Conservation (phyloP, 2,329 filamentous ascomycete species). For the Pseudogymnoascus sp. region DNA sequence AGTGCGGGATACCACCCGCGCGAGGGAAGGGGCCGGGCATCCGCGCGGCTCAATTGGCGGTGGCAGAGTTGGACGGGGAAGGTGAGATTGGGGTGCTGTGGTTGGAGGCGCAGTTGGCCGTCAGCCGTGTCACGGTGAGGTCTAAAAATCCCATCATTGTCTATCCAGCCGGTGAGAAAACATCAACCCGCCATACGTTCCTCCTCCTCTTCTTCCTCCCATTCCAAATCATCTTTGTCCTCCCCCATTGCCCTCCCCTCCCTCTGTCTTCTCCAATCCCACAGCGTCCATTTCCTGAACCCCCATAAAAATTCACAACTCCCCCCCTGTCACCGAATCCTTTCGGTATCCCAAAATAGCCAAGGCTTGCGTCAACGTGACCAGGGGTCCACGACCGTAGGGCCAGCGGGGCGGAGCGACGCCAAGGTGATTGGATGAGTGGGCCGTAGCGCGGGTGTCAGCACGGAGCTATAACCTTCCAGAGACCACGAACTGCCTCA, state of each 20-base stretch:
- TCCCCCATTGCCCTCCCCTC: neutral
- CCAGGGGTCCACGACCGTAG: neutral
- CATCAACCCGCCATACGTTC: neutral
- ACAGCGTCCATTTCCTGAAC: neutral
- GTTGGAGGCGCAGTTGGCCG: neutral
- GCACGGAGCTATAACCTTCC: neutral
- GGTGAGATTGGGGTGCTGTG: neutral
- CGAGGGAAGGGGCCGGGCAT: neutral
- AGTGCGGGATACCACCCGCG: neutral
- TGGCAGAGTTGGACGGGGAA: neutral
- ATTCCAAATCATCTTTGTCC: neutral
- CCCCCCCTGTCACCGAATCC: neutral
- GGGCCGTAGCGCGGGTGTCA: neutral
- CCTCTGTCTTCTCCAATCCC: neutral
- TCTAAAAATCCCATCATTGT: neutral
- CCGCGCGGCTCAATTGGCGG: conserved; percentile 3
- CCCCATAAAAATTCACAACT: neutral
- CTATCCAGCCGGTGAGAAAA: neutral
- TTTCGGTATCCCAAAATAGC: neutral
- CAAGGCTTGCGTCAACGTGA: neutral
- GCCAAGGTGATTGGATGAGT: neutral
- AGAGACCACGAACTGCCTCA: neutral
- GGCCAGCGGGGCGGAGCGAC: neutral
- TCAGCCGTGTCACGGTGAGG: conserved; percentile 1
- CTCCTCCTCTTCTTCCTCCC: neutral